Base-by-base conservation (phyloP, 768 basidiomycete genomes). In the Kwoniella bestiolae region DNA sequence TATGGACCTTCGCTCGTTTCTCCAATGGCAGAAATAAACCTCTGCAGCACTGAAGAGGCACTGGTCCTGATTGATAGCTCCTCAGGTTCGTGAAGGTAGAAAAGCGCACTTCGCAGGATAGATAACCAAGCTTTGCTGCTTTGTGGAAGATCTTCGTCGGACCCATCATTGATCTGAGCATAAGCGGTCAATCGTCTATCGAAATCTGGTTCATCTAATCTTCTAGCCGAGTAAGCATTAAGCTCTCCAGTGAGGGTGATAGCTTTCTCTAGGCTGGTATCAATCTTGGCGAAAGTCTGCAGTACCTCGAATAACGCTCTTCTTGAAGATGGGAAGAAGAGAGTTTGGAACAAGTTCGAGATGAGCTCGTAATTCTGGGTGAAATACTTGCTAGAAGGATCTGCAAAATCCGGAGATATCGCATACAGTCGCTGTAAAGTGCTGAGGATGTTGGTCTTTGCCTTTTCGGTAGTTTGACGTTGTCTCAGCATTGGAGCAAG, bases 181-280 rank as follows among this genome's bases (percentile, higher is more conserved):
- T 92, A 96, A 0, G 91, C 93, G 1, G 81, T 78, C 2, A 98
- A 83, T 1, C 96, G 89, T 29, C 87, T 85, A 62, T 94, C 91
- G 69, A 96, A 97, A 79, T 98, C 92, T 2, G 94, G 91, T 75
- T 98, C 94, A 62, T 95, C 92, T 34, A 93, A 80, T 6, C 93
- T 86, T 72, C 87, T 90, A 0, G 80, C 79, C 0, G 94, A 95
- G 76, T 89, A 99, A 0, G 95, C 88, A 73, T 98, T 98, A 68
- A 98, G 84, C 2, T 82, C 78, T 7, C 85, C 85, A 59, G 92
- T 72, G 4, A 94, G 80, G 6, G 83, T 79, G 1, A 88, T 85
- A 0, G 91, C 67, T 64, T 32, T 72, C 62, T 46, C 31, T 29
- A 92, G 82, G 2, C 84, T 80, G 0, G 79, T 63, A 63, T 89